Conservation (phyloP, 108 stramenopile genomes). For the Seminavis robusta region DNA sequence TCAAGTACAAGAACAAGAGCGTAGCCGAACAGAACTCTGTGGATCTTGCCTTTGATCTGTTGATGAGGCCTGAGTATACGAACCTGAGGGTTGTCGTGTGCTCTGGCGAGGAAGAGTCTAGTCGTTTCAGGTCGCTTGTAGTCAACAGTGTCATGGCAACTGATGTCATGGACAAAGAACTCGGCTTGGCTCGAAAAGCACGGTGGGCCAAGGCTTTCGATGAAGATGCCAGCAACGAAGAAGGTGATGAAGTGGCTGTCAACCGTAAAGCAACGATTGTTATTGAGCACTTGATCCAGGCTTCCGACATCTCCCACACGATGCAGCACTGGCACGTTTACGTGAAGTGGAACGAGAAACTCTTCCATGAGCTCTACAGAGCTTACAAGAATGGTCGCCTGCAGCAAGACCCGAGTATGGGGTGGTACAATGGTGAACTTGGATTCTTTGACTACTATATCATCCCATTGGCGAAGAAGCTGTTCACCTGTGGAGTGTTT, state of each 20-base stretch:
- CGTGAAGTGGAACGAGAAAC: slow-evolving; percentile 27
- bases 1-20: slow-evolving; percentile 15
- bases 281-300: no score
- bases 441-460: no score
- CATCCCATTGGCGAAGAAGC: slow-evolving; percentile 26
- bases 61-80: slow-evolving; percentile 8
- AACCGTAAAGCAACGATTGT: no score
- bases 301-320: no score
- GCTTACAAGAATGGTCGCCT: slow-evolving; percentile 12
- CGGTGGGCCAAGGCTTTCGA: slow-evolving; percentile 12
- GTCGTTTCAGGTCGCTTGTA: slow-evolving; percentile 16
- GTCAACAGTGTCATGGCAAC: slow-evolving; percentile 21
- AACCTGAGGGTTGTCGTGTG: slow-evolving; percentile 7
- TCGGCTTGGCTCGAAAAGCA: not conserved
- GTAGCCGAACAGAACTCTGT: slow-evolving; percentile 22
- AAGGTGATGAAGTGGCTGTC: slow-evolving; percentile 28
- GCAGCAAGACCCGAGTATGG: slow-evolving; percentile 1
- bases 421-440: no score
- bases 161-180: slow-evolving; percentile 22
- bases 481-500: slow-evolving; percentile 21
- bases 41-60: slow-evolving; percentile 13
- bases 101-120: slow-evolving; percentile 1
- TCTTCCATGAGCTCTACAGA: slow-evolving; percentile 22
- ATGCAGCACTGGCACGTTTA: no score
- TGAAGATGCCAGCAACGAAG: slow-evolving; percentile 16